These are phyloP conservation scores for Fusarium sp. DNA, from an alignment of 2,329 filamentous ascomycete genomes.

Conservation along the genomic window DNA sequence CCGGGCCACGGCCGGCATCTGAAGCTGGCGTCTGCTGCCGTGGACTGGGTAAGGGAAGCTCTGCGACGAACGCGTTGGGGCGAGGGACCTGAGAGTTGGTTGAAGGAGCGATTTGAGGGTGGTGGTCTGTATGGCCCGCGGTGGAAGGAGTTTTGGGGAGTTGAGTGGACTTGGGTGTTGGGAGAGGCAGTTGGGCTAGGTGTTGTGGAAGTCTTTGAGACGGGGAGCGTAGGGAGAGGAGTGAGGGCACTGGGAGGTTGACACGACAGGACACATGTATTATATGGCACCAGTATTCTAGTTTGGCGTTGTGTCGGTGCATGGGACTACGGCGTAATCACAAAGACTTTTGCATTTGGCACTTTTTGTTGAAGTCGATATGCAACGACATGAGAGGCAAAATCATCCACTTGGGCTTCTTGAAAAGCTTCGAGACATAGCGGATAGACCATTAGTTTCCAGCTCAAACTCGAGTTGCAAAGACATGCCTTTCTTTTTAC, in stretches of 20 bases:
- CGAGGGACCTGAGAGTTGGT: constrained; percentile 73
- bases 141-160: constrained; percentile 80
- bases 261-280: constrained; percentile 11
- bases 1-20: constrained; percentile 78
- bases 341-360: not conserved
- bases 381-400: not conserved
- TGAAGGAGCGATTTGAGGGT: constrained; percentile 81
- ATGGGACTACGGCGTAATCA: constrained; percentile 6
- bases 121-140: constrained; percentile 61
- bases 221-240: constrained; percentile 79
- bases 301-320: not conserved
- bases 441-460: not conserved
- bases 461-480: not conserved
- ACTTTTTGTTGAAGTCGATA: not conserved
- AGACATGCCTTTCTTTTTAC: not conserved
- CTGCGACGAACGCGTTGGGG: constrained; percentile 72
- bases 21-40: constrained; percentile 73
- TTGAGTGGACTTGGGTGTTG: constrained; percentile 80
- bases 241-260: constrained; percentile 63
- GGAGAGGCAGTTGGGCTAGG: constrained; percentile 80
- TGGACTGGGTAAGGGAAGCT: constrained; percentile 73
- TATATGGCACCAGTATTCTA: not conserved
- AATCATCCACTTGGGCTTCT: not conserved
- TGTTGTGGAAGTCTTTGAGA: constrained; percentile 81
- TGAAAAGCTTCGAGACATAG: not conserved